phyloP scores from a whole-genome alignment of 306 rosid genomes.

The Urtica urens region DNA sequence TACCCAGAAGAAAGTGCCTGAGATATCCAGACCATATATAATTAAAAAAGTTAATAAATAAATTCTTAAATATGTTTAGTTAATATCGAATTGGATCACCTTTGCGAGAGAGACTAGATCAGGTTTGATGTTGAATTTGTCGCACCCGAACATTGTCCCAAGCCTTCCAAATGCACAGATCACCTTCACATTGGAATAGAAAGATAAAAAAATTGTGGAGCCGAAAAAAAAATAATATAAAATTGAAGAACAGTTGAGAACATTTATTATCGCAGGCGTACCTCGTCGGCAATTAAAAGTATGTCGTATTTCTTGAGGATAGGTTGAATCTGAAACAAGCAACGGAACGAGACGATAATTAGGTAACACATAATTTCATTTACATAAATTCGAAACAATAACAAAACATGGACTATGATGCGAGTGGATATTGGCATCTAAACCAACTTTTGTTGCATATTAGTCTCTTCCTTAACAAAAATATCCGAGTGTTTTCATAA shows the following conservation, averaged over 20 bases:
- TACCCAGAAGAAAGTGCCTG: slow-evolving; percentile 94
- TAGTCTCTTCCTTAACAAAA: no score
- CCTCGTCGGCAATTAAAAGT: slow-evolving; percentile 96
- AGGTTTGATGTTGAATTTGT: slow-evolving; percentile 82
- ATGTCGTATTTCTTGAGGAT: slow-evolving; percentile 88
- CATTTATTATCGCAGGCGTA: no score
- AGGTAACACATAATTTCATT: no score
- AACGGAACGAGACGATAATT: slow-evolving; percentile 15
- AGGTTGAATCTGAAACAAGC: slow-evolving; percentile 63
- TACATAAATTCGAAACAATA: no score
- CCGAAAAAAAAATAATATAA: slow-evolving; percentile 6
- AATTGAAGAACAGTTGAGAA: no score
- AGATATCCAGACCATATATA: slow-evolving; percentile 8
- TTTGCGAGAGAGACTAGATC: slow-evolving; percentile 87
- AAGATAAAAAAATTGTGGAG: slow-evolving; percentile 11
- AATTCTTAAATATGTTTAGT: neutral
- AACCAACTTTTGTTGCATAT: no score
- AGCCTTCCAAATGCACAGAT: slow-evolving; percentile 96
- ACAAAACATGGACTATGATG: no score
- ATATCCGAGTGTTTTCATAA: no score
- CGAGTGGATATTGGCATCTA: no score
- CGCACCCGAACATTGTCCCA: slow-evolving; percentile 82
- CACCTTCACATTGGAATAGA: slow-evolving; percentile 40
- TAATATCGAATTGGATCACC: slow-evolving; percentile 28
- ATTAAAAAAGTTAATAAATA: neutral